Evolutionary conservation across 2,329 filamentous ascomycete species (phyloP).

Genomic region (Colletotrichum zoysiae): DNA sequence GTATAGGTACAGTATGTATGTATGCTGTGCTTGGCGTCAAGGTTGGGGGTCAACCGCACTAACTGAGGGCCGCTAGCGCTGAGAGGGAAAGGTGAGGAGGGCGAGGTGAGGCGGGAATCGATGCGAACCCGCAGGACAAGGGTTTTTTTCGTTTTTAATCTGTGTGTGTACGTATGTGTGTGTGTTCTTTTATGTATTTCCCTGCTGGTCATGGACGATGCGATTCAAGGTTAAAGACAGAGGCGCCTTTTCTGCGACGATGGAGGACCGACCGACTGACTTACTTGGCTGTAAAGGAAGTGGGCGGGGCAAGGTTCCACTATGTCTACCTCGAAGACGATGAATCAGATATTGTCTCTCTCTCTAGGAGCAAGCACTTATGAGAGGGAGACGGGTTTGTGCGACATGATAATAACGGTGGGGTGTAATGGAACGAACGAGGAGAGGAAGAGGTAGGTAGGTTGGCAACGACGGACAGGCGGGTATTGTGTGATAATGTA

Average conservation of each 20-base stretch:
- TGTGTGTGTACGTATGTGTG: not conserved
- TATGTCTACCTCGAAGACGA: not conserved
- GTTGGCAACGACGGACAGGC: not conserved
- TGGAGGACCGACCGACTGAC: too few species aligned
- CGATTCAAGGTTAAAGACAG: constrained; percentile 3
- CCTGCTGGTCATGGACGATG: not conserved
- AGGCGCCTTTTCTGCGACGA: not conserved
- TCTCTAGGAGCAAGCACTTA: not conserved
- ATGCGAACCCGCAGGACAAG: not conserved
- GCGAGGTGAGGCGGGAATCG: constrained; percentile 11
- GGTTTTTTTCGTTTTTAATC: not conserved
- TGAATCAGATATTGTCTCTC: not conserved
- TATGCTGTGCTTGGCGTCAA: constrained; percentile 35
- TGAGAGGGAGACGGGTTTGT: constrained; percentile 17
- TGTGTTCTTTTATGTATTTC: not conserved
- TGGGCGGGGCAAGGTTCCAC: not conserved
- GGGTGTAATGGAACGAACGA: constrained; percentile 2
- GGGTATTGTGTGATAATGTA: not conserved
- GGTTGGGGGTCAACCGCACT: constrained; percentile 36
- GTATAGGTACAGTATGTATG: too few species aligned
- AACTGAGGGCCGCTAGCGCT: constrained; percentile 34
- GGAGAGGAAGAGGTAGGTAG: constrained; percentile 5
- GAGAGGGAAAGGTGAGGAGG: constrained; percentile 13
- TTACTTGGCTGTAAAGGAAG: not conserved
- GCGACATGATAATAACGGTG: constrained; percentile 17